Percentiles rank a stretch among this genome's conserved stretches.
Conservation (phyloP, 345 rosid genomes). For the Populus davidiana region DNA sequence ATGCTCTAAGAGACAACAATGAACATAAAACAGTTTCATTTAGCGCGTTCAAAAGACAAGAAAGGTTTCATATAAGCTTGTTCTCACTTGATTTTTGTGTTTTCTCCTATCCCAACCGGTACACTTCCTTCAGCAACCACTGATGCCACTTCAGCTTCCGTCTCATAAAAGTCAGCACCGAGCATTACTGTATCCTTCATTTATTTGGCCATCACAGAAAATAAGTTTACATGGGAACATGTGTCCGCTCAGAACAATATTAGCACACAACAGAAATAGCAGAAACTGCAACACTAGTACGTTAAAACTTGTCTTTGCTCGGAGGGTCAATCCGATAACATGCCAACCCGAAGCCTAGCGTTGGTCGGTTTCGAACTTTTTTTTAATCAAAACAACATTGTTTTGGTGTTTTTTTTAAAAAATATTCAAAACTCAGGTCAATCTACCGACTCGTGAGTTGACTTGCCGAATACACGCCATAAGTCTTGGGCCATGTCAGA, state of each 20-base stretch:
- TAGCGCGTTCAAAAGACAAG: background rate
- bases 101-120: constrained; percentile 83
- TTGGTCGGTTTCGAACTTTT: too few species aligned
- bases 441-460: too few species aligned
- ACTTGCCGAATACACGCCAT: too few species aligned
- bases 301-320: background rate
- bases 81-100: constrained; percentile 63
- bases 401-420: too few species aligned
- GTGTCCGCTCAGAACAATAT: background rate
- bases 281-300: background rate
- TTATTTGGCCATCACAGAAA: background rate
- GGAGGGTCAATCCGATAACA: too few species aligned
- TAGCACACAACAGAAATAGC: background rate
- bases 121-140: constrained; percentile 66
- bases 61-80: background rate
- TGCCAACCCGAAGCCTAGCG: too few species aligned
- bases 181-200: constrained; percentile 88
- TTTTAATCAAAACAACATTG: too few species aligned
- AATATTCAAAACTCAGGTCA: too few species aligned
- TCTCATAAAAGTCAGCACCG: constrained; percentile 87
- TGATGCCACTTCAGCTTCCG: constrained; percentile 63
- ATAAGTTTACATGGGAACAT: too few species aligned
- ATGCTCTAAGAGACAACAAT: constrained; percentile 1
- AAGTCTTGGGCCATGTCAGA: too few species aligned
- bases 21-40: background rate